Base-by-base conservation (phyloP, 2,329 filamentous ascomycete species). In the Talaromyces sp. region DNA sequence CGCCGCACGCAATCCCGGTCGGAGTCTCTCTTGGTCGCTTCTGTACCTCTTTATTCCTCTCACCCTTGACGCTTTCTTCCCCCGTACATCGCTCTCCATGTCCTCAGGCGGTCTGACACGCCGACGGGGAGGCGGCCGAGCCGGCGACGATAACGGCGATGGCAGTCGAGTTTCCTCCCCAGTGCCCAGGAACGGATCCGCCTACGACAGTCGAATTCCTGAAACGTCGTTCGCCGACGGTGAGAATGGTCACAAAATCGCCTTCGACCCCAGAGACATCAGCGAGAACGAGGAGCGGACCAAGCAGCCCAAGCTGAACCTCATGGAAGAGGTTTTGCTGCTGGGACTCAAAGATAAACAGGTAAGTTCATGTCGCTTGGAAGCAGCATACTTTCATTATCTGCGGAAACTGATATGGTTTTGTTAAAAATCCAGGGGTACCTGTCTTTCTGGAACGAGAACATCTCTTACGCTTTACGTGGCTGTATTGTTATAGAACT, bases 401-500 rank as follows among this genome's bases (percentile, higher is more conserved):
- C 17, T 11, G 19, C 12, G 9, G 21, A 21, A 24, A 46, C 43
- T 52, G 21, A 29, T 7, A 1, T 29, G 48, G 5, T 6, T 9
- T 52, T 52, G 10, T 29, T 7, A 3, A 38, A 17, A 38, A n/a
- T 35, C 21, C 73, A 96, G 92, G 94, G 94, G 66, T 97, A 99
- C 74, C 87, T 99, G 65, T 97, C 93, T 31, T 99, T 99, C 79
- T 99, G 94, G 94, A 99, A 99, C 79, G 94, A 99, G 79, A 99
- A 99, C 80, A 99, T 99, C 72, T 97, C 92, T 62, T 99, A 99
- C 76, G 94, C 94, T 66, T 84, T 99, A 64, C 88, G 94, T 75
- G 94, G 94, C 73, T 99, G 94, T 79, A 99, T 99, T 74, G 94
- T 99, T 67, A 91, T 97, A 77, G 94, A 99, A 78, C 82, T 99